phyloP scores from a whole-genome alignment of 1,284 basidiomycete genomes.

The Cutaneotrichosporon mucoides region DNA sequence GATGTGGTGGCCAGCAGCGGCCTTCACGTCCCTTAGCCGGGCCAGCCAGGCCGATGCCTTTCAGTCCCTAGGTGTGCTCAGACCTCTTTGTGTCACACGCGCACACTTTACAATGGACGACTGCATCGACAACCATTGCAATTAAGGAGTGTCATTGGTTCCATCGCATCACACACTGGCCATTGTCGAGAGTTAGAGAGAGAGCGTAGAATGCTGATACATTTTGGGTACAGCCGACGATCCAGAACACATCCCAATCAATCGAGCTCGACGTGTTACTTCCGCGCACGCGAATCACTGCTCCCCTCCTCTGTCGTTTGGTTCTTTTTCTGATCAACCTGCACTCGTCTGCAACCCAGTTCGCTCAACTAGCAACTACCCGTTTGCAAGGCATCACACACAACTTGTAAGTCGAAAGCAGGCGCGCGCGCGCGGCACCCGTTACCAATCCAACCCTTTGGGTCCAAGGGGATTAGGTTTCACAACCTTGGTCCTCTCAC shows the following conservation, averaged over 20 bases:
- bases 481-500: neutral
- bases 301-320: neutral
- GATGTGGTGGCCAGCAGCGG: too few relatives aligned
- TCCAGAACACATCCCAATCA: neutral
- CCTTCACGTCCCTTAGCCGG: too few relatives aligned
- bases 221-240: neutral
- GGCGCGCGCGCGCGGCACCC: neutral
- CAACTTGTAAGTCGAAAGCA: neutral
- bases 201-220: neutral
- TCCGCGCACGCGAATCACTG: neutral
- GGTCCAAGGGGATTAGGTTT: constrained; percentile 1
- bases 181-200: too few relatives aligned
- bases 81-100: too few relatives aligned
- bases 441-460: neutral
- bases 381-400: too few relatives aligned
- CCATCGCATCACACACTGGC: too few relatives aligned
- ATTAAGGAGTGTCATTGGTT: too few relatives aligned
- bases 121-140: too few relatives aligned
- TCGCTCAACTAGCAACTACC: too few relatives aligned
- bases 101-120: too few relatives aligned
- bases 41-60: too few relatives aligned
- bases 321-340: neutral
- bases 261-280: neutral
- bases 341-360: neutral
- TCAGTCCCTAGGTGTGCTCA: too few relatives aligned